Evolutionary conservation across 1,284 basidiomycete species (phyloP).

Genomic region (Ustilago crameri): DNA sequence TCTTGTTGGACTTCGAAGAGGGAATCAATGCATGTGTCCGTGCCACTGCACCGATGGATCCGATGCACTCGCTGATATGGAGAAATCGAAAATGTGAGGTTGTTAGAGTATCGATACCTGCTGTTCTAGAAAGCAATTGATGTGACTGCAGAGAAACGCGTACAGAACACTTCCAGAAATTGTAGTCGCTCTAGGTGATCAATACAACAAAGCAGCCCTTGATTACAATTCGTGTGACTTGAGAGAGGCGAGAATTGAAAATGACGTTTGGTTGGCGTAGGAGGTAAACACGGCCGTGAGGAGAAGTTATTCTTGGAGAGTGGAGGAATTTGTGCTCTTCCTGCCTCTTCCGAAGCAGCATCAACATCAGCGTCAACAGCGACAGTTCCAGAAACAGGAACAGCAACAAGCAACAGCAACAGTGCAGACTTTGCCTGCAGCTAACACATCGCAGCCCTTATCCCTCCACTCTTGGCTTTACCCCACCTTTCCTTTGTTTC

Average conservation of each 20-base stretch:
- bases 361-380: too few species aligned
- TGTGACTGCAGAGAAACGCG: too few species aligned
- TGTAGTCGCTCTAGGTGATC: background rate
- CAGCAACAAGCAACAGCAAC: slow-evolving; percentile 4
- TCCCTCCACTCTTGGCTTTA: background rate
- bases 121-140: too few species aligned
- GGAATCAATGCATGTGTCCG: too few species aligned
- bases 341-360: slow-evolving; percentile 26
- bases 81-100: too few species aligned
- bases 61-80: too few species aligned
- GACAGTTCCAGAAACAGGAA: too few species aligned
- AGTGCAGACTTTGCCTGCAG: slow-evolving; percentile 7
- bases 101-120: too few species aligned
- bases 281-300: slow-evolving; percentile 29
- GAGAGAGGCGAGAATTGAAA: slow-evolving; percentile 1
- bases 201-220: background rate
- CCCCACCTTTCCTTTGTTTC: background rate
- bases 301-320: slow-evolving; percentile 1
- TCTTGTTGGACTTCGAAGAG: too few species aligned
- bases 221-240: slow-evolving; percentile 8
- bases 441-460: background rate
- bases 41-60: too few species aligned
- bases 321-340: slow-evolving; percentile 14
- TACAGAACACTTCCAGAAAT: too few species aligned
- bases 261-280: slow-evolving; percentile 14